Evolutionary conservation across 495 filamentous ascomycete species (phyloP), one percentile per base, ranked within the genome.

Genomic region (Neurospora sp.): DNA sequence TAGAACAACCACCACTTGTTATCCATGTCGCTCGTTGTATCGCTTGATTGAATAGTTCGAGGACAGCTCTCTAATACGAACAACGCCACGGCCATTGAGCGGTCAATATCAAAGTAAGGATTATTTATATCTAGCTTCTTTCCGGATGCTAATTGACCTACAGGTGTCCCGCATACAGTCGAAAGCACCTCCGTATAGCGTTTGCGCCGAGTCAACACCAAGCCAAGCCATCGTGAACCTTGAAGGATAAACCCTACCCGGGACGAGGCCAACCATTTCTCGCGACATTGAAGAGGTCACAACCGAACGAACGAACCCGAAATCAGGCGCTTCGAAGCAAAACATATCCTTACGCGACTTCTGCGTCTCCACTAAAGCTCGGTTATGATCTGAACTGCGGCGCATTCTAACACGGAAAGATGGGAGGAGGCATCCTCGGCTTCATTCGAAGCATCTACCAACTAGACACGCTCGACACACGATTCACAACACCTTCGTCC

Each of bases 401-500:
- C 53, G 53, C 53, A 61, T 8, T 31, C 12, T 9, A 61, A 2
- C 53, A 35, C 7, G 12, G 12, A 14, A 71, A 35, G 40, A 72
- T 74, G 73, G 73, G 70, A 72, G 70, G 37, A 41, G 79, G 80
- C 69, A 65, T 78, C 45, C 73, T 88, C 61, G 82, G 84, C 20
- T 83, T 83, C 70, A 72, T 90, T 70, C 82, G 85, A 75, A 85
- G 85, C 68, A 80, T 95, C 70, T 96, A 94, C 83, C 90, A 92
- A 70, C 90, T 97, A 72, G 93, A 97, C 77, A 96, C 94, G 39
- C 89, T 99, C 80, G 96, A 99, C 85, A 95, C 93, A 73, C 91
- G 96, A 75, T 94, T 99, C 80, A 92, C 90, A 37, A 89, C 87
- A 65, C 88, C 92, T 10, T 88, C 93, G 20, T 87, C 83, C 31